Base-by-base conservation (phyloP, 2,329 filamentous ascomycete species). In the Hypomyces rosellus region DNA sequence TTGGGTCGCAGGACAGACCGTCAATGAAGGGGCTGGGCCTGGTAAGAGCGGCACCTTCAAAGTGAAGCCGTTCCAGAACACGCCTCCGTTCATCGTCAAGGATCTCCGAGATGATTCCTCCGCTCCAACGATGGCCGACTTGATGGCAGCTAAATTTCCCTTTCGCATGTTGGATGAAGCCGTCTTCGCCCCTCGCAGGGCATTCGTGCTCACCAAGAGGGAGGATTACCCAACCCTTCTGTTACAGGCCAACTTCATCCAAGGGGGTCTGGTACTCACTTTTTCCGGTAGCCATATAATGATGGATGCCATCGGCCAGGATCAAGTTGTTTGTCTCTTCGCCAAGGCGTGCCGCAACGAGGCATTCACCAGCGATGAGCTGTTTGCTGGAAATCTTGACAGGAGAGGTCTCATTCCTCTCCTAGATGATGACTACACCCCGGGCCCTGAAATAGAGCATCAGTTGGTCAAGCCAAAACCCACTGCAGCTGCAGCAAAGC, bases 261-360 rank as follows among this genome's bases (percentile, higher is more conserved):
- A 55, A 2, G 75, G 71, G 3, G 78, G 76, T 0, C 55, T 82
- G 0, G 52, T 82, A 1, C 65, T 82, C 7, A 76, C 72, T 3
- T 64, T 79, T 22, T 68, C 67, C 25, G 69, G 65, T 7, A 70
- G 77, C 22, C 79, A 82, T 54, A 67, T 68, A 5, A 60, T 65
- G 1, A 74, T 78, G 68, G 79, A 82, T 49, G 74, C 75, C 62
- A 68, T 66, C 1, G 77, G 76, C 2, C 70, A 75, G 54, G 73
- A 64, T 3, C 65, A 71, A 18, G 53, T 77, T n/a, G 74, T 79
- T 13, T 51, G 61, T 3, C 68, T 77, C 1, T 67, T 67, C 71
- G 0, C 25, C 25, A 77, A 78, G 50, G 76, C 74, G 0, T 79
- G 76, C 48, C 61, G 58, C 1, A 59, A 63, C 2, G 71, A 75